Percentiles rank a stretch among this genome's conserved stretches.
Evolutionary conservation across 164 flowering plant genomes (phyloP).

Genomic region (Vitis cinerea): DNA sequence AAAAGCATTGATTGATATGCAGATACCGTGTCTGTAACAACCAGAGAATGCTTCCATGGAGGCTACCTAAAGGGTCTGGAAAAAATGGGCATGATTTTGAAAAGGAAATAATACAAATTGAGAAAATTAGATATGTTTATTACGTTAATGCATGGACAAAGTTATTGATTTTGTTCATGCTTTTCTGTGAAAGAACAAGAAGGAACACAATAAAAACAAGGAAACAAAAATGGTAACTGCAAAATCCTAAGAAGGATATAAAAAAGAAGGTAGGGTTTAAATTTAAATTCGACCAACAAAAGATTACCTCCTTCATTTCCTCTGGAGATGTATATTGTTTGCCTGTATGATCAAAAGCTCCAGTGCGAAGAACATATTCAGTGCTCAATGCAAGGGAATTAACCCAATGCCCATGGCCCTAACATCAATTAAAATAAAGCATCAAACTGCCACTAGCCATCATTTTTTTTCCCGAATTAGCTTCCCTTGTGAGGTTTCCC

Average conservation of each 20-base stretch:
- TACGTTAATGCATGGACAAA: no score
- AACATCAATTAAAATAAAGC: neutral
- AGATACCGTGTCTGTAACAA: no score
- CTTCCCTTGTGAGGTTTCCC: conserved; percentile 94
- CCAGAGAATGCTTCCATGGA: no score
- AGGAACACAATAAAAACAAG: neutral
- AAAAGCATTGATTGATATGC: no score
- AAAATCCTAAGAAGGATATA: neutral
- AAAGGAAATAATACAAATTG: no score
- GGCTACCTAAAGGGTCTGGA: no score
- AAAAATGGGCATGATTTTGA: no score
- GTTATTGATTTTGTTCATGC: neutral
- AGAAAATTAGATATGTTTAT: no score
- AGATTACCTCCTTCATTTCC: conserved; percentile 85
- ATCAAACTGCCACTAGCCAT: no score
- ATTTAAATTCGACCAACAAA: neutral
- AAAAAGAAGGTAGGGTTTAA: neutral
- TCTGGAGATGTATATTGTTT: conserved; percentile 77
- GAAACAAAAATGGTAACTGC: neutral
- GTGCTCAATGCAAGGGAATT: conserved; percentile 94
- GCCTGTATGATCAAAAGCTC: conserved; percentile 88
- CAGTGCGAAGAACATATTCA: conserved; percentile 94
- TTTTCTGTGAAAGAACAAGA: neutral
- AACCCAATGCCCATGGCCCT: conserved; percentile 99
- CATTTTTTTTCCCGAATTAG: conserved; percentile 56